Base-by-base conservation (phyloP, 352 stramenopile genomes). In the Thalassiosira delicatula region DNA sequence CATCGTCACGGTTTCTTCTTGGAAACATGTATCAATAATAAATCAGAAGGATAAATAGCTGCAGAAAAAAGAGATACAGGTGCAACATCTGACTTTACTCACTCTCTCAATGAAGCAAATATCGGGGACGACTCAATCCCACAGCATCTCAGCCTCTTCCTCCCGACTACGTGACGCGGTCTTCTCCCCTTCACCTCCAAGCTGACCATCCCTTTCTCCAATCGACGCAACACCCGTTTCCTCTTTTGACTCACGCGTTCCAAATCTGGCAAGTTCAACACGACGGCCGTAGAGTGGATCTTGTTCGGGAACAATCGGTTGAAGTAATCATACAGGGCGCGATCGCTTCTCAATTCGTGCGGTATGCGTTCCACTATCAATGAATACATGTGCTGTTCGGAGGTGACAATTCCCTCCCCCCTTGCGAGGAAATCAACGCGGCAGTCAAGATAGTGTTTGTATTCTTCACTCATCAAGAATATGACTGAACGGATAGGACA, bases 361-460 rank as follows among this genome's bases (percentile, higher is more conserved):
- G 92, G 92, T 70, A 95, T 93, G 27, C 90, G 84, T 68, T 95
- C 92, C 17, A 95, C 78, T 53, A 91, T 88, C 2, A 95, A 59
- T 7, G 87, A 92, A 76, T 92, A 94, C 65, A 91, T 89, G 51
- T 95, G 88, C 69, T 93, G 88, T 44, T 79, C 57, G 11, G 37
- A 57, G 40, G 54, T 69, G 0, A 78, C 79, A 7, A 72, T 78
- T 0, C 72, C 81, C 12, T 71, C 79, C 19, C 90, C 88, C 37
- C 83, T 42, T 19, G 82, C 83, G 12, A 92, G 60, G 56, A 93
- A 92, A 44, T 91, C 83, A 29, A 87, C 71, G 9, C 87, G 72
- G 42, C 81, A 84, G 53, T 90, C 80, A 0, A 88, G 32, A 69
- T 90, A 92, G 76, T 87, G 76, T 59, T 84, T 84, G 35, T 87